phyloP scores from a whole-genome alignment of 345 rosid genomes.

The Heritiera fomes region DNA sequence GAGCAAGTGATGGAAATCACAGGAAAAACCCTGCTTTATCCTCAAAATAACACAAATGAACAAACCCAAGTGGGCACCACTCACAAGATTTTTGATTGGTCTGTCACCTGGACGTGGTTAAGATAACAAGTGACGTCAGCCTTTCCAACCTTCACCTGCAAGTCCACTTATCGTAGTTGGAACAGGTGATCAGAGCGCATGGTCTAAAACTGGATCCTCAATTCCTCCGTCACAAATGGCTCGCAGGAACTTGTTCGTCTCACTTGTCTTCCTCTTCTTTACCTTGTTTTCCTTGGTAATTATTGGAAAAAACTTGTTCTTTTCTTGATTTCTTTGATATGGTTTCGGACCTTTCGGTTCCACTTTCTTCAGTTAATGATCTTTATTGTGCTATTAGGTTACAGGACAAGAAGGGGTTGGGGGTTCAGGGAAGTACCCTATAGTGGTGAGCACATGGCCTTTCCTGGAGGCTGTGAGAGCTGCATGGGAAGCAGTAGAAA shows the following conservation, averaged over 20 bases:
- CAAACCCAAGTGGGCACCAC: too few species aligned
- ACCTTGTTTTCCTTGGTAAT: conserved; percentile 29
- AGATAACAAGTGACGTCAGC: neutral
- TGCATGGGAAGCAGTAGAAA: conserved; percentile 72
- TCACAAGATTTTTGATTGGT: neutral
- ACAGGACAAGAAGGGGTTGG: conserved; percentile 32
- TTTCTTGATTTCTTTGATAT: neutral
- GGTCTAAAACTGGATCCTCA: neutral
- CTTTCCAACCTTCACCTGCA: conserved; percentile 3
- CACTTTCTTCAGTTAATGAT: neutral
- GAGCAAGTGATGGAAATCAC: too few species aligned
- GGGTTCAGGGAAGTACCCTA: conserved; percentile 48
- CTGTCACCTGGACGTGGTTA: neutral
- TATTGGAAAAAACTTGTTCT: neutral
- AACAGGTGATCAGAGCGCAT: neutral
- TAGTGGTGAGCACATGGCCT: conserved; percentile 94
- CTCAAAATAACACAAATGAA: conserved; percentile 3
- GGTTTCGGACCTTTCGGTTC: conserved; percentile 6
- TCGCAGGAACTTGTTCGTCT: conserved; percentile 13
- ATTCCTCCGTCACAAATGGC: conserved; percentile 18
- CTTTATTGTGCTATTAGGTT: conserved; percentile 36
- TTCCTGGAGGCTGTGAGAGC: conserved; percentile 83
- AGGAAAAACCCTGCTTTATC: neutral
- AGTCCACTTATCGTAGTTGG: neutral
- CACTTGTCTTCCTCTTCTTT: conserved; percentile 26